These are phyloP conservation scores for Ajuga chamaepitys DNA, from an alignment of 257 asterid genomes.

Conservation along the genomic window DNA sequence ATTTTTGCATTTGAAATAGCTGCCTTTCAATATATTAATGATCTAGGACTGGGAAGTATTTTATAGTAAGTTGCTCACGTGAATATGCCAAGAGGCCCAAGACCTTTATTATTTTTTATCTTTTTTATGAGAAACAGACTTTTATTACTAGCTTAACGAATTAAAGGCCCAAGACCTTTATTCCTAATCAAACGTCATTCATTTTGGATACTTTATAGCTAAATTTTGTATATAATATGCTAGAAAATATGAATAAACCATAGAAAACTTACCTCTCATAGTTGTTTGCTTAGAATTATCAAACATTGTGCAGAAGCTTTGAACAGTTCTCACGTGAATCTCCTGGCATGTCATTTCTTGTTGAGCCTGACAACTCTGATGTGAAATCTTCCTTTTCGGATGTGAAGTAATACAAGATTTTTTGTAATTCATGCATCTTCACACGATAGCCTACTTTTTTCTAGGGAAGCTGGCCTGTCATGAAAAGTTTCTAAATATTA, in stretches of 20 bases:
- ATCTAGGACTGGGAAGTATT: background rate
- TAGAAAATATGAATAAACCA: background rate
- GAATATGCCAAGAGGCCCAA: background rate
- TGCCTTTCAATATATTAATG: background rate
- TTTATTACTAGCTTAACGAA: too few species aligned
- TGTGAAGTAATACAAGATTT: background rate
- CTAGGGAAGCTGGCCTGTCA: background rate
- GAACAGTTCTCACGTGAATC: background rate
- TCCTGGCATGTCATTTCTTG: constrained; percentile 1
- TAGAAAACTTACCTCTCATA: background rate
- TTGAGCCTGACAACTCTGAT: background rate
- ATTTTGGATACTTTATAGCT: too few species aligned
- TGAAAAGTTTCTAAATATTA: constrained; percentile 2
- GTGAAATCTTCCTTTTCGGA: background rate
- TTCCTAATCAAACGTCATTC: too few species aligned
- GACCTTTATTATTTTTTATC: too few species aligned
- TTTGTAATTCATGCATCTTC: background rate
- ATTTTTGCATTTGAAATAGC: background rate
- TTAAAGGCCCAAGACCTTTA: too few species aligned
- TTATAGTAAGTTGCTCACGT: background rate
- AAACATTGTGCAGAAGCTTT: background rate
- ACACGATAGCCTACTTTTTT: background rate
- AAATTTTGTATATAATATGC: background rate
- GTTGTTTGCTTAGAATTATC: background rate
- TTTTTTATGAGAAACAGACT: too few species aligned